Evolutionary conservation across 2,329 filamentous ascomycete genomes (phyloP), one percentile per base, ranked within the genome.

Genomic region (Colletotrichum limetticola): DNA sequence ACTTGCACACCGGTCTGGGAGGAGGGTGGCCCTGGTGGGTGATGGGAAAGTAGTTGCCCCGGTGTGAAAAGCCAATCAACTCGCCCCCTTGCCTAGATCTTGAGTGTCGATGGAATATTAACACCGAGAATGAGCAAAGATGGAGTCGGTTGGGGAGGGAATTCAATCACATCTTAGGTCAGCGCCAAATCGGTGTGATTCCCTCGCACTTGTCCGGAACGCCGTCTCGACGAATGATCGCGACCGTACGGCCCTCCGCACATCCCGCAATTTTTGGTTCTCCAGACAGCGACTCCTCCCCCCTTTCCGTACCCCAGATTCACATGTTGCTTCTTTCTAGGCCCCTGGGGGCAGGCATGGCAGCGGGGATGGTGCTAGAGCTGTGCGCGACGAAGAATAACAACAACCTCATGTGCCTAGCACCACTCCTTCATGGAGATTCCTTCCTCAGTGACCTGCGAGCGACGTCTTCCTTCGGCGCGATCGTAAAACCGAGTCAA

Each of bases 171-270:
- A 46, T 49, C 35, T 57, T 9, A 35, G 49, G 60, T 30, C 57
- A 55, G 55, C 12, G 52, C 60, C 73, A 74, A 74, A 74, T 74
- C 66, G 73, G 70, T 64, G 61, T 42, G 64, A 74, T 74, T 71
- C 71, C 73, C 73, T 66, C 64, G 35, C 42, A 42, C 53, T 32
- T 65, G 14, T 28, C 7, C 32, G 12, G 22, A 19, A 19, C 55
- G 57, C 19, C 28, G 57, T 53, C 26, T 61, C n/a, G 62, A 55
- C 57, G 57, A 71, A 66, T 66, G 7, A 35, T 46, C 16, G 61
- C 71, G 28, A 53, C 71, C 55, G 49, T 42, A 30, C 16, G 46
- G 19, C 46, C 24, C 68, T 71, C 71, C 71, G 68, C 68, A 67
- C 42, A 12, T 30, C 26, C 26, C 55, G n/a, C 35, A 37, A 16